Evolutionary conservation across 345 rosid species (phyloP).

Genomic region (Populus ilicifolia): DNA sequence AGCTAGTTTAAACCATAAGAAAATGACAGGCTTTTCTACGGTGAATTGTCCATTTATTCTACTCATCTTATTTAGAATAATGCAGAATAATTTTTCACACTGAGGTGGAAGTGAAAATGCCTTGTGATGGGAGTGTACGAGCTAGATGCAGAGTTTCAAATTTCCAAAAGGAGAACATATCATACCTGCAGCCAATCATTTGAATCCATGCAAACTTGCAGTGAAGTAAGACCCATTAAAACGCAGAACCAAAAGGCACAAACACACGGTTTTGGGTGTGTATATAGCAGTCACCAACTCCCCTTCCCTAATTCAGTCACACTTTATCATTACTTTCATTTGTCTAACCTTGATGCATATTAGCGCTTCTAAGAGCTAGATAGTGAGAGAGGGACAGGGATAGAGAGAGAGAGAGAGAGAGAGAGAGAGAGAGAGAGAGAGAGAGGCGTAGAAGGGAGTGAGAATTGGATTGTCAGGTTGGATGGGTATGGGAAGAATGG

Average conservation of each 20-base stretch:
- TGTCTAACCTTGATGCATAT: background rate
- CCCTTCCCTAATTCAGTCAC: background rate
- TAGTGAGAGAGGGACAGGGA: constrained; percentile 2
- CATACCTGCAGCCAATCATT: constrained; percentile 89
- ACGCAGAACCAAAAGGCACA: background rate
- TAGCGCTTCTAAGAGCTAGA: background rate
- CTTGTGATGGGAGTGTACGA: background rate
- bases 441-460: constrained; percentile 4
- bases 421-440: no score
- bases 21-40: background rate
- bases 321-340: background rate
- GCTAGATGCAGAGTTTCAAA: background rate
- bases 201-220: constrained; percentile 94
- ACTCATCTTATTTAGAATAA: background rate
- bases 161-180: background rate
- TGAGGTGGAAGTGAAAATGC: background rate
- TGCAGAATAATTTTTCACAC: background rate
- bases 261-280: background rate
- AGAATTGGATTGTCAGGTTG: background rate
- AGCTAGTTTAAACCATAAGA: background rate
- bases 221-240: constrained; percentile 65
- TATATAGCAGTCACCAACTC: background rate
- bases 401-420: background rate
- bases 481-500: background rate
- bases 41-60: background rate